These are phyloP conservation scores for Ramalina peruviana DNA, from an alignment of 495 filamentous ascomycete genomes.

Conservation along the genomic window DNA sequence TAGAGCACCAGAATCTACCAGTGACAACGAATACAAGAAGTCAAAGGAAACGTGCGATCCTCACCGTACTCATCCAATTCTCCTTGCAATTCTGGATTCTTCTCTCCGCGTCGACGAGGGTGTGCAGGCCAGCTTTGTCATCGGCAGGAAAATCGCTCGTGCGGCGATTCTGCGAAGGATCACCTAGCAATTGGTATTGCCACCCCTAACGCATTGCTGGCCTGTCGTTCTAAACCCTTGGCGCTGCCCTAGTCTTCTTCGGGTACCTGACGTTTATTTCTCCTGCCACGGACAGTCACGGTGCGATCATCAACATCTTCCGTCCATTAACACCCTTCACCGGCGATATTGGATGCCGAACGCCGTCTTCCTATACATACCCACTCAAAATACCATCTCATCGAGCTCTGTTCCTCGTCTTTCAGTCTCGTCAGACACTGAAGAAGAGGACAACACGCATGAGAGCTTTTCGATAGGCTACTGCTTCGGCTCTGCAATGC, in stretches of 20 bases:
- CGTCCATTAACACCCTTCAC: background rate
- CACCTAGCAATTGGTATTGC: slow-evolving; percentile 1
- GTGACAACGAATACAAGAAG: no score
- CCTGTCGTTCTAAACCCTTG: background rate
- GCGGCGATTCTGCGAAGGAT: background rate
- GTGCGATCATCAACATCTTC: background rate
- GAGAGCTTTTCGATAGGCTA: no score
- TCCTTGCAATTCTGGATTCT: background rate
- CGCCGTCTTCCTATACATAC: no score
- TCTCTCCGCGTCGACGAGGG: slow-evolving; percentile 4
- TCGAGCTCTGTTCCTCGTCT: no score
- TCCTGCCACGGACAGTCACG: slow-evolving; percentile 1
- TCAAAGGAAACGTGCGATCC: background rate
- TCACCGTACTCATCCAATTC: background rate
- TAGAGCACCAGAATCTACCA: no score
- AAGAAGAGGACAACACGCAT: no score
- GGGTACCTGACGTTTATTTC: slow-evolving; percentile 1
- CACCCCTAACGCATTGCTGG: slow-evolving; percentile 6
- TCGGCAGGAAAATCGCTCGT: slow-evolving; percentile 2
- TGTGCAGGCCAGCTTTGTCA: slow-evolving; percentile 9
- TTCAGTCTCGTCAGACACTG: no score
- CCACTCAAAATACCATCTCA: no score
- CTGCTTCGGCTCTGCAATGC: no score
- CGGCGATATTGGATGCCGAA: no score
- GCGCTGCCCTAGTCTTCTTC: background rate